Conservation (phyloP, 2,329 filamentous ascomycete species). For the Xenosphaeropsis pyriputrescens region DNA sequence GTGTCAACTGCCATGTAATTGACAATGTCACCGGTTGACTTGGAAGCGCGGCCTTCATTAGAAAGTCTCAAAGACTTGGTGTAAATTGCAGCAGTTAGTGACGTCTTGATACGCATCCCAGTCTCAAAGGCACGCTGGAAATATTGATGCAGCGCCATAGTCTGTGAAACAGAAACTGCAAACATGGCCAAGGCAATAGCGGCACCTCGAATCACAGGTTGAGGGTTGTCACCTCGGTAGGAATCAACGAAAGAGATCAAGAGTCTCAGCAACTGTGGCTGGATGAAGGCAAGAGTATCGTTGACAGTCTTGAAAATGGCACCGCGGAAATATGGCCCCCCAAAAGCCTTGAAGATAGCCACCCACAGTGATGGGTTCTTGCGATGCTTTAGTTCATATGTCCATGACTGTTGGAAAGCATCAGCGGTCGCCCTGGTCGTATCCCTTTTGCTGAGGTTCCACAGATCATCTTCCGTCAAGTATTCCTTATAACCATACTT, state of each 20-base stretch:
- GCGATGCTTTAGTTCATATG: constrained; percentile 52
- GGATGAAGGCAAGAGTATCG: constrained; percentile 72
- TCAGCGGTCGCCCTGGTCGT: constrained; percentile 61
- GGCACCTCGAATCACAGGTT: constrained; percentile 72
- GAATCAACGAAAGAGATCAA: constrained; percentile 78
- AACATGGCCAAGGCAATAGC: constrained; percentile 92
- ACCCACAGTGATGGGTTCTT: constrained; percentile 76
- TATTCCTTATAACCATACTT: constrained; percentile 83
- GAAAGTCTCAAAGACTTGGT: constrained; percentile 80
- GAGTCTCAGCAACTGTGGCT: constrained; percentile 77
- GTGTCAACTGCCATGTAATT: constrained; percentile 99
- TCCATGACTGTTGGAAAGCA: constrained; percentile 63
- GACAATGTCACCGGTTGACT: constrained; percentile 94
- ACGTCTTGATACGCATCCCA: constrained; percentile 92
- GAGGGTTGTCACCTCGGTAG: constrained; percentile 45
- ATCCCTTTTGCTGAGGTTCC: constrained; percentile 74
- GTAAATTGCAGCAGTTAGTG: constrained; percentile 83
- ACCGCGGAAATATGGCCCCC: constrained; percentile 68
- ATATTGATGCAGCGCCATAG: constrained; percentile 87
- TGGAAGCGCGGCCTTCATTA: constrained; percentile 77
- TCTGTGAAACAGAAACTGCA: constrained; percentile 70
- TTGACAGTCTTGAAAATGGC: constrained; percentile 81
- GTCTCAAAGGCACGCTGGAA: constrained; percentile 92
- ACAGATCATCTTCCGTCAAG: constrained; percentile 87
- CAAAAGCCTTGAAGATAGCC: constrained; percentile 71